phyloP scores from a whole-genome alignment of 2,329 filamentous ascomycete genomes.

The Cladophialophora carrionii region DNA sequence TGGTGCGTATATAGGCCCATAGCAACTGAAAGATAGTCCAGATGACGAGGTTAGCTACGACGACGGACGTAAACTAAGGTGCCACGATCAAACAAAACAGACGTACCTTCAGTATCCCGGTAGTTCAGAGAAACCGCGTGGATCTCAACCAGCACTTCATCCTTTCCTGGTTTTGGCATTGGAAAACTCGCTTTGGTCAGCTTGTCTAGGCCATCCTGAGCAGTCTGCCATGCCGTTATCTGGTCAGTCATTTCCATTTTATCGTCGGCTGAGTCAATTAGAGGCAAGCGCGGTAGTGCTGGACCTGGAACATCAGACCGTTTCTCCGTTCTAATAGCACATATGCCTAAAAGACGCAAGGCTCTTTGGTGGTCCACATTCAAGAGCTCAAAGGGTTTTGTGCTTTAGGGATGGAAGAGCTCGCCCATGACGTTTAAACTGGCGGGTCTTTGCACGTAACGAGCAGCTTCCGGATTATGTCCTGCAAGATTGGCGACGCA shows the following conservation, averaged over 20 bases:
- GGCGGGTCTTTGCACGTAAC: neutral
- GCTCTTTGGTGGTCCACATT: neutral
- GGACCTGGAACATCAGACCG: neutral
- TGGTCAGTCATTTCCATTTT: constrained; percentile 8
- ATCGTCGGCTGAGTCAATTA: neutral
- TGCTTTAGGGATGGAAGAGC: neutral
- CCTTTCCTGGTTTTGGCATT: constrained; percentile 54
- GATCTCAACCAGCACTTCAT: constrained; percentile 67
- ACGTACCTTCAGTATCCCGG: constrained; percentile 49
- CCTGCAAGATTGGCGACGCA: neutral
- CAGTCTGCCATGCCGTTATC: constrained; percentile 58
- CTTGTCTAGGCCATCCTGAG: constrained; percentile 60
- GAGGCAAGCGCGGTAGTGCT: neutral
- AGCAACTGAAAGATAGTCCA: constrained; percentile 8
- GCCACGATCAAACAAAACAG: too few relatives aligned
- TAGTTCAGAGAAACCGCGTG: constrained; percentile 56
- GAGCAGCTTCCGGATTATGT: neutral
- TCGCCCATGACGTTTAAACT: neutral
- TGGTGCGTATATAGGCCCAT: constrained; percentile 32
- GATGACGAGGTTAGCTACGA: constrained; percentile 3
- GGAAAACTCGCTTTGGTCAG: constrained; percentile 52
- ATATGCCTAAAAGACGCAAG: neutral
- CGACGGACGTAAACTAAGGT: neutral
- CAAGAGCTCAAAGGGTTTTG: neutral
- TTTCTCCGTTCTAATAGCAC: neutral